phyloP scores from a whole-genome alignment of 371 early-diverging fungal genomes.

The Neoconidiobolus thromboides region DNA sequence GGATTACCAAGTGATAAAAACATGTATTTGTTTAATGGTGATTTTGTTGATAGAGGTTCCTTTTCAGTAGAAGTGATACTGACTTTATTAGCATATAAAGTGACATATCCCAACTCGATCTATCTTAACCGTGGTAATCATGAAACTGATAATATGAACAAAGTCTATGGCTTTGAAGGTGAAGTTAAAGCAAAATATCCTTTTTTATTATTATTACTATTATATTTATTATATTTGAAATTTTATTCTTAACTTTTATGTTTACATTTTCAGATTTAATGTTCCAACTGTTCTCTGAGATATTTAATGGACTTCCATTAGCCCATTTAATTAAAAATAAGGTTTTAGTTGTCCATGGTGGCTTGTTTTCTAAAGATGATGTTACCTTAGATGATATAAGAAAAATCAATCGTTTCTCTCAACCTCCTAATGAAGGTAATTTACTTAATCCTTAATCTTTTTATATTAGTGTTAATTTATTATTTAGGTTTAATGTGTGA shows the following conservation, averaged over 20 bases:
- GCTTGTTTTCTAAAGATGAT: constrained; percentile 78
- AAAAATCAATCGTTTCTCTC: constrained; percentile 65
- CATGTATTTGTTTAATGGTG: constrained; percentile 89
- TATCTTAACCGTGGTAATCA: constrained; percentile 96
- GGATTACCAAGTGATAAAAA: constrained; percentile 70
- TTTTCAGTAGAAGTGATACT: constrained; percentile 96
- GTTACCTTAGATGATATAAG: constrained; percentile 85
- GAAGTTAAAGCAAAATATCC: constrained; percentile 75
- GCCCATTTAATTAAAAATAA: constrained; percentile 80
- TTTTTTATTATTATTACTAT: background rate
- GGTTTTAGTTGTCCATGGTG: constrained; percentile 96
- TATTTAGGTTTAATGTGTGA: constrained; percentile 70
- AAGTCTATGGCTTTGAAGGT: constrained; percentile 95
- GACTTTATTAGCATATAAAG: constrained; percentile 82
- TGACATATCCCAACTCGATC: constrained; percentile 71
- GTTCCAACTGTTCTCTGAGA: constrained; percentile 84
- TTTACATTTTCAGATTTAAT: constrained; percentile 48
- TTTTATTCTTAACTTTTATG: background rate
- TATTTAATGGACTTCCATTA: constrained; percentile 87
- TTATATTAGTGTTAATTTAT: constrained; percentile 5
- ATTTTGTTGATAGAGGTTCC: constrained; percentile 99
- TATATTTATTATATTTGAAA: background rate
- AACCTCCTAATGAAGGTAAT: constrained; percentile 31
- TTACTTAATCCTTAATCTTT: background rate
- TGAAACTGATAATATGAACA: constrained; percentile 96